phyloP scores from a whole-genome alignment of 257 asterid genomes.

The Eustoma russellianum region DNA sequence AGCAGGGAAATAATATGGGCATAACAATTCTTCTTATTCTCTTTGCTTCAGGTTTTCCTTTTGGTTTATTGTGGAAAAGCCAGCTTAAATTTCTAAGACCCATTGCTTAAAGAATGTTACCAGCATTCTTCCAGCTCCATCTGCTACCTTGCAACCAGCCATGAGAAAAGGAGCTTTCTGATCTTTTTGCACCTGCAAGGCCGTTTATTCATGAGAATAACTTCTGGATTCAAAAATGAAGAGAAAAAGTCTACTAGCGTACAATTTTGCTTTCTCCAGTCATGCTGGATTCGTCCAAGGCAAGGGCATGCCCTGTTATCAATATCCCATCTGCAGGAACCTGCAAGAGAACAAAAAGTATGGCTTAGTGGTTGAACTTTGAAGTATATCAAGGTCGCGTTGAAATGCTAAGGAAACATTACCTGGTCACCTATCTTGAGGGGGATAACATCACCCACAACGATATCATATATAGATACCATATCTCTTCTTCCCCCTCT shows the following conservation, averaged over 20 bases:
- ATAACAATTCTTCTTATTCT: too few relatives aligned
- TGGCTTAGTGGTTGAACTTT: slow-evolving; percentile 5
- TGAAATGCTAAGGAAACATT: slow-evolving; percentile 12
- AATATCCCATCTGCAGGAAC: slow-evolving; percentile 91
- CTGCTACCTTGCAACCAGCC: slow-evolving; percentile 99
- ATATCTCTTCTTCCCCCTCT: slow-evolving; percentile 85
- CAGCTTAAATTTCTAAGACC: too few relatives aligned
- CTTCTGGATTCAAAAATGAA: slow-evolving; percentile 11
- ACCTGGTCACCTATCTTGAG: slow-evolving; percentile 98
- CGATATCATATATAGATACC: slow-evolving; percentile 80
- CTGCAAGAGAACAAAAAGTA: slow-evolving; percentile 27
- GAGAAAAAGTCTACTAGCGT: slow-evolving; percentile 38
- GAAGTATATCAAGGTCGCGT: background rate
- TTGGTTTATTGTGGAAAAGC: too few relatives aligned
- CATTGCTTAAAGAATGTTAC: slow-evolving; percentile 22
- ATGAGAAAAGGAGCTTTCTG: slow-evolving; percentile 71
- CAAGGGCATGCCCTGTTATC: slow-evolving; percentile 77
- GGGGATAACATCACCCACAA: slow-evolving; percentile 88
- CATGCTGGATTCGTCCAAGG: slow-evolving; percentile 98
- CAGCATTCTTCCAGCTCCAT: slow-evolving; percentile 95
- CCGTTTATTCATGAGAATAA: slow-evolving; percentile 15
- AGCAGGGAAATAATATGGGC: background rate
- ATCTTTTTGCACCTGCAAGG: slow-evolving; percentile 63
- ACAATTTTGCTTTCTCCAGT: slow-evolving; percentile 99
- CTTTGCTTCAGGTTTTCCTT: too few relatives aligned